Percentiles rank a stretch among this genome's conserved stretches.
Conservation (phyloP, 805 yeast genomes). For the Komagataella kurtzmanii region DNA sequence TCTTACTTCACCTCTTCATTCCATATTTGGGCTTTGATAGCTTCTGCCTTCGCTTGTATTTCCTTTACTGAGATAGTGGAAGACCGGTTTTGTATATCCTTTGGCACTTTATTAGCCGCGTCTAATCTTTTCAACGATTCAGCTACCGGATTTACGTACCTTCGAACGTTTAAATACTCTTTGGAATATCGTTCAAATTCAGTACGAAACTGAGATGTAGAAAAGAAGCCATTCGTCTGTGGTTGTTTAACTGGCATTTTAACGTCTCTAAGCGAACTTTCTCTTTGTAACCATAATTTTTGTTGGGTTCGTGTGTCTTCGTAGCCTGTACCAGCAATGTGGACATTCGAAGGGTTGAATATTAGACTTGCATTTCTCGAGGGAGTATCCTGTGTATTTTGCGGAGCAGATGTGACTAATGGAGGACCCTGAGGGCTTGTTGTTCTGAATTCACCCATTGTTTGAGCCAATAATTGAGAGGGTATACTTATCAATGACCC, state of each 20-base stretch:
- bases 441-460: neutral
- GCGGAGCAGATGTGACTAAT: neutral
- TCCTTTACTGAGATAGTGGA: neutral
- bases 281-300: constrained; percentile 73
- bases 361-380: neutral
- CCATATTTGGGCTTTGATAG: neutral
- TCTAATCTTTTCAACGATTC: constrained; percentile 45
- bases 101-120: constrained; percentile 4
- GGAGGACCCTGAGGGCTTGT: neutral
- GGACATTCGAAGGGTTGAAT: neutral
- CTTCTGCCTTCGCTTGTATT: neutral
- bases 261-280: constrained; percentile 53
- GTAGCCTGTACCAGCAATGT: constrained; percentile 5
- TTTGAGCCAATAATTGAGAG: neutral
- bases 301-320: constrained; percentile 71
- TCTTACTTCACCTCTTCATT: neutral
- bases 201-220: constrained; percentile 48
- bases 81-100: neutral
- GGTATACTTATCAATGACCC: neutral
- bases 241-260: constrained; percentile 12
- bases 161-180: constrained; percentile 56
- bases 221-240: constrained; percentile 19
- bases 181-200: constrained; percentile 69
- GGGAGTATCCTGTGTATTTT: neutral
- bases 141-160: constrained; percentile 58